Evolutionary conservation across 805 yeast genomes (phyloP).

Genomic region (Yarrowia divulgata): DNA sequence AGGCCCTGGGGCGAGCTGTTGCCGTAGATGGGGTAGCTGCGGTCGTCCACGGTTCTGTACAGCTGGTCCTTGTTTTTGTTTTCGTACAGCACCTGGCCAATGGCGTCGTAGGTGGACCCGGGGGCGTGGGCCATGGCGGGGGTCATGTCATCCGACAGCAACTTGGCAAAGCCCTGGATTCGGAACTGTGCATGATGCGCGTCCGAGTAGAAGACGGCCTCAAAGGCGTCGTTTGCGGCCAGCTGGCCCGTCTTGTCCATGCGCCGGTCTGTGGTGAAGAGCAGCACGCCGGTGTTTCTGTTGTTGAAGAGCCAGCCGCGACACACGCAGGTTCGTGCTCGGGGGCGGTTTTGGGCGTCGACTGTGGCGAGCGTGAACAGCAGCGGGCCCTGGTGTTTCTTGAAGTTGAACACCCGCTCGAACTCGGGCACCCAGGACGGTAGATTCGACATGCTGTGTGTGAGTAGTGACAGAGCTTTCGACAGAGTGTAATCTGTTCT

Average conservation of each 20-base stretch:
- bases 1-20: conserved; percentile 8
- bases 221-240: conserved; percentile 59
- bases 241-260: conserved; percentile 66
- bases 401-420: conserved; percentile 55
- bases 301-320: conserved; percentile 81
- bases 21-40: conserved; percentile 34
- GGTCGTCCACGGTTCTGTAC: conserved; percentile 31
- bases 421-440: conserved; percentile 84
- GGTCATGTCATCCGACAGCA: conserved; percentile 50
- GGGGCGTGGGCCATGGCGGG: conserved; percentile 42
- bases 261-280: conserved; percentile 76
- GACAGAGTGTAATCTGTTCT: not conserved
- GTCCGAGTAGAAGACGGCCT: conserved; percentile 78
- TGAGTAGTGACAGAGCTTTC: no score
- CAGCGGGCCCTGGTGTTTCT: conserved; percentile 62
- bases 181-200: conserved; percentile 71
- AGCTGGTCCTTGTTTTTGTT: conserved; percentile 39
- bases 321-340: conserved; percentile 71
- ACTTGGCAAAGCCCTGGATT: conserved; percentile 69
- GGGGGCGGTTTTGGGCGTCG: conserved; percentile 58
- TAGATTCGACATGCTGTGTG: conserved; percentile 46
- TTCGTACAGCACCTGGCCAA: conserved; percentile 37
- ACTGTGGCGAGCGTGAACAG: conserved; percentile 75
- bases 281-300: conserved; percentile 67
- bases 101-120: conserved; percentile 40